Conservation (phyloP, 1,284 basidiomycete species). For the Leucoagaricus sp. region DNA sequence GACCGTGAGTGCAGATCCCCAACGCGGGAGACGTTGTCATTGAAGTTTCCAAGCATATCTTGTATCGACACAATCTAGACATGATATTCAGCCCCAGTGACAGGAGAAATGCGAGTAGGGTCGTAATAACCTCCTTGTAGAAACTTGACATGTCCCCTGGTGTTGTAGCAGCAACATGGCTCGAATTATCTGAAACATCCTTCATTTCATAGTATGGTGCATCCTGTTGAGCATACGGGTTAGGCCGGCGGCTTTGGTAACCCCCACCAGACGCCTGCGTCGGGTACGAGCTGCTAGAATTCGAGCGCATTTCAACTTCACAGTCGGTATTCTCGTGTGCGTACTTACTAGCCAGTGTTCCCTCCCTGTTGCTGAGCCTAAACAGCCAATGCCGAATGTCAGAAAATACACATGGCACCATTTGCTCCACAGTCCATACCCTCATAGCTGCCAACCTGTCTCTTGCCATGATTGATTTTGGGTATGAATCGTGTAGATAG, state of each 20-base stretch:
- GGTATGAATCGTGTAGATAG: neutral
- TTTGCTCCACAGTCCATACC: constrained; percentile 40
- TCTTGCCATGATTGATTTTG: constrained; percentile 57
- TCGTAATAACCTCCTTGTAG: constrained; percentile 65
- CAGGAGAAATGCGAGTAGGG: neutral
- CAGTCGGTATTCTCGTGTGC: neutral
- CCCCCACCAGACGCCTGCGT: constrained; percentile 58
- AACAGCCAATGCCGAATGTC: constrained; percentile 9
- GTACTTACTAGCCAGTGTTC: constrained; percentile 53
- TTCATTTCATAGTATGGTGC: constrained; percentile 70
- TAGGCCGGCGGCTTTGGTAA: constrained; percentile 48
- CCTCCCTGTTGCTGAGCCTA: constrained; percentile 72
- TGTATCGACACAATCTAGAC: constrained; percentile 71
- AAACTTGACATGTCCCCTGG: constrained; percentile 66
- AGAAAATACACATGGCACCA: constrained; percentile 11
- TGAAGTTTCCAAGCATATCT: constrained; percentile 69
- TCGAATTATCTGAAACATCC: constrained; percentile 58
- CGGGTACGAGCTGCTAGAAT: constrained; percentile 60
- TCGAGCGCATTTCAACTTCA: constrained; percentile 2
- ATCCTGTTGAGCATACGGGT: constrained; percentile 70
- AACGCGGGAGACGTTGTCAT: constrained; percentile 69
- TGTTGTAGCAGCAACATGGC: constrained; percentile 39
- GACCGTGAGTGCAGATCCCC: constrained; percentile 75
- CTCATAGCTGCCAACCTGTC: constrained; percentile 84
- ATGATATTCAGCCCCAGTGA: neutral